Percentiles rank a stretch among this genome's conserved stretches.
These are phyloP conservation scores for Evansstolkia leycettana DNA, from an alignment of 495 filamentous ascomycete species.

Conservation along the genomic window DNA sequence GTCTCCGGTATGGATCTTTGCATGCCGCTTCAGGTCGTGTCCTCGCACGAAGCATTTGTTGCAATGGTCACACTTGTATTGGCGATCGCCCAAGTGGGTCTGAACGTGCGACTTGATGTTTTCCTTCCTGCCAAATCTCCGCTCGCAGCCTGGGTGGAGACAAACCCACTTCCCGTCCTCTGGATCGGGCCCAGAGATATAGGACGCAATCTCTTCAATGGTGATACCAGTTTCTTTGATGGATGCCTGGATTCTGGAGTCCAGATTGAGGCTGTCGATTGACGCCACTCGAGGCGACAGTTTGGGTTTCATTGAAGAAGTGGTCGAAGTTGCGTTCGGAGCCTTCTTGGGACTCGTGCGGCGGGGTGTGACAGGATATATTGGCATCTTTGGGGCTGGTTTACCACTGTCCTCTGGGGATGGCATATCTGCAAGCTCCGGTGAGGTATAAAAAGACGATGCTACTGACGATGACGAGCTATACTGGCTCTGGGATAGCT, in stretches of 20 bases:
- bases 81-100: constrained; percentile 89
- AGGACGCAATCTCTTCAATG: constrained; percentile 72
- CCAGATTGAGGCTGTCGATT: constrained; percentile 34
- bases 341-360: constrained; percentile 8
- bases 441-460: constrained; percentile 33
- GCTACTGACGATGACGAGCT: constrained; percentile 26
- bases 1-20: constrained; percentile 88
- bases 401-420: constrained; percentile 16
- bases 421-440: constrained; percentile 35
- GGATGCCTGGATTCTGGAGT: constrained; percentile 35
- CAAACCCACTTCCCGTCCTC: constrained; percentile 73
- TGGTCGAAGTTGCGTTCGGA: constrained; percentile 6
- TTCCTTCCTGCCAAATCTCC: constrained; percentile 83
- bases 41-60: constrained; percentile 90
- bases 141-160: constrained; percentile 65
- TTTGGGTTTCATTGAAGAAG: constrained; percentile 20
- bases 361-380: constrained; percentile 15
- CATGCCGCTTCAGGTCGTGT: constrained; percentile 92
- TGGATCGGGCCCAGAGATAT: constrained; percentile 69
- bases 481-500: constrained; percentile 9
- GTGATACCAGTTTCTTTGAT: constrained; percentile 68
- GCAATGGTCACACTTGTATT: constrained; percentile 81
- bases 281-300: constrained; percentile 26
- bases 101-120: constrained; percentile 98
- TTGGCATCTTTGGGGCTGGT: constrained; percentile 18